These are phyloP conservation scores for Clavispora carvajalis DNA, from an alignment of 805 yeast genomes.

Conservation along the genomic window DNA sequence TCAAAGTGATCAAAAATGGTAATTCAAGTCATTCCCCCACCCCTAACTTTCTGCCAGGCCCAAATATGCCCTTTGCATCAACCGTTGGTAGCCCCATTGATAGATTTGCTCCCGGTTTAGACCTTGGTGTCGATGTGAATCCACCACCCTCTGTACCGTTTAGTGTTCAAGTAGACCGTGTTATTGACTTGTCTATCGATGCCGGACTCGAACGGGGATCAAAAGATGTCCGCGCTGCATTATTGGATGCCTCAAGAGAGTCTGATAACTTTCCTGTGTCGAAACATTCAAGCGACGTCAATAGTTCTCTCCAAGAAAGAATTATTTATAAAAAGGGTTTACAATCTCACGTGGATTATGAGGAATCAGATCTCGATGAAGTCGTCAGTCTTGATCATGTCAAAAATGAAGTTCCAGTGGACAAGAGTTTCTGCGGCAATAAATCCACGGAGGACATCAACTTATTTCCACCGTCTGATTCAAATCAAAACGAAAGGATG, in stretches of 20 bases:
- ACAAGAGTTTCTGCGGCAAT: neutral
- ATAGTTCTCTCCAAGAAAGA: neutral
- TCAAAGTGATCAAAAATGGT: neutral
- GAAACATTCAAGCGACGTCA: neutral
- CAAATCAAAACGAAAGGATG: neutral
- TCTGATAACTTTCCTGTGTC: neutral
- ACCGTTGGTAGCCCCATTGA: neutral
- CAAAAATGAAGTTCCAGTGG: neutral
- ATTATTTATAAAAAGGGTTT: neutral
- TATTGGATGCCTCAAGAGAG: neutral
- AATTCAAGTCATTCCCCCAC: neutral
- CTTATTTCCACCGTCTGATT: neutral
- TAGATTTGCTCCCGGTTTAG: conserved; percentile 18
- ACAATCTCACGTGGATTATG: neutral
- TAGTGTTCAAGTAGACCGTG: conserved; percentile 28
- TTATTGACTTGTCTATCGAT: conserved; percentile 18
- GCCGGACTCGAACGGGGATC: conserved; percentile 3
- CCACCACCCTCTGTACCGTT: conserved; percentile 25
- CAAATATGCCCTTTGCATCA: neutral
- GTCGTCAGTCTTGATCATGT: conserved; percentile 4
- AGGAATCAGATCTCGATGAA: neutral
- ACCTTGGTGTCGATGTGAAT: conserved; percentile 23
- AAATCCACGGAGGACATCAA: neutral
- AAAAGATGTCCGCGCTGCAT: neutral
- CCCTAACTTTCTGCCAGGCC: neutral